Percentiles rank a stretch among this genome's conserved stretches.
Evolutionary conservation across 2,329 filamentous ascomycete species (phyloP).

Genomic region (Colletotrichum ledebouriae): DNA sequence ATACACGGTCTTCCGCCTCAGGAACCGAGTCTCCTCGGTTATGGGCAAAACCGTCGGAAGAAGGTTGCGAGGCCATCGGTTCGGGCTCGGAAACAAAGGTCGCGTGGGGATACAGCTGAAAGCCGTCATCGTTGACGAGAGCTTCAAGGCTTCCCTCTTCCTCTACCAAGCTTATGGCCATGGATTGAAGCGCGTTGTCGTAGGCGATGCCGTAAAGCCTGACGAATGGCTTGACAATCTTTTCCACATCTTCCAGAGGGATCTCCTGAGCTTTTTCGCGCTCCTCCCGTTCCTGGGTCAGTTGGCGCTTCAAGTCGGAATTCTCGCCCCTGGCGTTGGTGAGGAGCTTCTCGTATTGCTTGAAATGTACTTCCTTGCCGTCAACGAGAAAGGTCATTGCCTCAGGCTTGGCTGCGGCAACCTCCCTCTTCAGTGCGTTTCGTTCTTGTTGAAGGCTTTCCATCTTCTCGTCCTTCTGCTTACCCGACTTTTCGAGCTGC

Average conservation of each 20-base stretch:
- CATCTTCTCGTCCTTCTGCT: not conserved
- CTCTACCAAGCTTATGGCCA: not conserved
- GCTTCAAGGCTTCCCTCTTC: slow-evolving; percentile 15
- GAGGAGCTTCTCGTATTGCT: slow-evolving; percentile 26
- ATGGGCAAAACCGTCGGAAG: not conserved
- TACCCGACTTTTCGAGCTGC: not conserved
- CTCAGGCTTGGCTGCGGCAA: not conserved
- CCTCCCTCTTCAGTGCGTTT: not conserved
- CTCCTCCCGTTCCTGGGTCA: slow-evolving; percentile 1
- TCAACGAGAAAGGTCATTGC: slow-evolving; percentile 14
- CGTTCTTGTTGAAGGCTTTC: not conserved
- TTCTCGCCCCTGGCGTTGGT: slow-evolving; percentile 27
- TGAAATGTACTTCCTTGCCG: slow-evolving; percentile 2
- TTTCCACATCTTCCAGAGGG: not conserved
- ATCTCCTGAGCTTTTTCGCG: not conserved
- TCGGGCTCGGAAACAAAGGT: not conserved
- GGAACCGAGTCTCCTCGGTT: not conserved
- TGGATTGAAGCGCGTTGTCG: not conserved
- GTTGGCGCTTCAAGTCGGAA: not conserved
- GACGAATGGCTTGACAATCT: not conserved
- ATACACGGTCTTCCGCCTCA: not conserved
- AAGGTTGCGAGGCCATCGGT: not conserved
- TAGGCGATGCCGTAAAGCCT: slow-evolving; percentile 4
- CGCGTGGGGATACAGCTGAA: slow-evolving; percentile 4
- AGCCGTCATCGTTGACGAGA: slow-evolving; percentile 1